Conservation (phyloP, 2,329 filamentous ascomycete genomes). For the Penicillium frequentans region DNA sequence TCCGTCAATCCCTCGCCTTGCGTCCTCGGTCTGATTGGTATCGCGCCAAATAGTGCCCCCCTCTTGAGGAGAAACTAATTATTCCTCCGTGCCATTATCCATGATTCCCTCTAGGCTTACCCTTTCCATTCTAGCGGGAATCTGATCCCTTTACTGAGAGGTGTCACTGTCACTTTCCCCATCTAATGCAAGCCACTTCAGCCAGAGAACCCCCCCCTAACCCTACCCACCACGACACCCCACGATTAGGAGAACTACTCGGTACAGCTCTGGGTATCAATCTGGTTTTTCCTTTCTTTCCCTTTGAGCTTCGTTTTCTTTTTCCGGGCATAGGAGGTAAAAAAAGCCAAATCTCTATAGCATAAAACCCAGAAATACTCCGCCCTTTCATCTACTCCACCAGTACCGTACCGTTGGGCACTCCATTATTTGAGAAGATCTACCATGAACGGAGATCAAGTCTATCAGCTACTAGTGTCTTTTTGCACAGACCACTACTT, state of each 20-base stretch:
- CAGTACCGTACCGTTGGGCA: conserved; percentile 13
- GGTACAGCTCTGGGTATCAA: not conserved
- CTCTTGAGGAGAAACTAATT: not conserved
- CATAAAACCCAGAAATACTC: not conserved
- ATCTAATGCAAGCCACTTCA: conserved; percentile 34
- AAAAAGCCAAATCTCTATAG: conserved; percentile 2
- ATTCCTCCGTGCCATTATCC: not conserved
- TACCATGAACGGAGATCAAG: conserved; percentile 35
- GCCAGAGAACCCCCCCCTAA: conserved; percentile 7
- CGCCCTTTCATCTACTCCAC: conserved; percentile 5
- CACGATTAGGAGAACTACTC: not conserved
- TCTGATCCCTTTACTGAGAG: conserved; percentile 1
- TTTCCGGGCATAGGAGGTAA: not conserved
- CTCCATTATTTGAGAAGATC: conserved; percentile 24
- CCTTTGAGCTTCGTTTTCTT: not conserved
- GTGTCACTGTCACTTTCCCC: conserved; percentile 30
- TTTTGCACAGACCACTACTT: conserved; percentile 33
- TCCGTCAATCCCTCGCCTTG: conserved; percentile 35
- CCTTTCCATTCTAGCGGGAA: not conserved
- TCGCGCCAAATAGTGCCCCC: conserved; percentile 4
- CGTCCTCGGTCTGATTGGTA: conserved; percentile 31
- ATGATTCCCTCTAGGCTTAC: not conserved
- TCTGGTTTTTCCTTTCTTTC: not conserved
- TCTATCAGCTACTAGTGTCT: conserved; percentile 36
- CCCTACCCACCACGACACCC: not conserved